These are phyloP conservation scores for Suhomyces chickasaworum DNA, from an alignment of 1,139 yeast species.

Conservation along the genomic window DNA sequence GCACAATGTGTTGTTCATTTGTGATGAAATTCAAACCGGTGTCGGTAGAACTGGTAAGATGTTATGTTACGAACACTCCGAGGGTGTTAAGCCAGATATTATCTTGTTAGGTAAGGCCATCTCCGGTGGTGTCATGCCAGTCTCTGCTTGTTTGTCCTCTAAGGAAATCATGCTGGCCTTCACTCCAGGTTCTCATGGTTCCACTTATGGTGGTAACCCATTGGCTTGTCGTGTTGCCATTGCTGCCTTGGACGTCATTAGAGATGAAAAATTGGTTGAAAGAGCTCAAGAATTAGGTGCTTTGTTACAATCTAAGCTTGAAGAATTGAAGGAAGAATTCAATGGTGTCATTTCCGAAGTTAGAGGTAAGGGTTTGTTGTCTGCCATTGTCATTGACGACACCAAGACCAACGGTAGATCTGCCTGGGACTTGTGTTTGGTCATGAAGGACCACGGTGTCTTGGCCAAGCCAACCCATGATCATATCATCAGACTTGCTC, in stretches of 20 bases:
- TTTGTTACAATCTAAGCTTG: slow-evolving; percentile 65
- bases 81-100: slow-evolving; percentile 79
- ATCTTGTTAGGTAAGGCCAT: slow-evolving; percentile 91
- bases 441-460: slow-evolving; percentile 87
- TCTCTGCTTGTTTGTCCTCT: slow-evolving; percentile 86
- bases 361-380: slow-evolving; percentile 87
- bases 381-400: slow-evolving; percentile 90
- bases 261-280: slow-evolving; percentile 83
- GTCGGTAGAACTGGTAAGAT: slow-evolving; percentile 96
- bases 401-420: slow-evolving; percentile 82
- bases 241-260: slow-evolving; percentile 89
- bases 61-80: slow-evolving; percentile 86
- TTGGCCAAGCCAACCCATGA: slow-evolving; percentile 98
- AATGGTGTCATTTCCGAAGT: slow-evolving; percentile 83
- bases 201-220: slow-evolving; percentile 98
- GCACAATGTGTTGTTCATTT: slow-evolving; percentile 83
- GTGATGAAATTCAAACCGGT: slow-evolving; percentile 98
- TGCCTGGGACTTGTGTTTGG: slow-evolving; percentile 94
- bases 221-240: slow-evolving; percentile 91
- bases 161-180: slow-evolving; percentile 86
- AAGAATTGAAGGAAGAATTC: slow-evolving; percentile 58
- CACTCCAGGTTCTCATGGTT: slow-evolving; percentile 96
- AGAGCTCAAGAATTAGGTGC: slow-evolving; percentile 75
- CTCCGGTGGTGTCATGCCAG: slow-evolving; percentile 94
- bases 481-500: slow-evolving; percentile 92